A percentile compares a stretch with the other conserved stretches of the same genome.
phyloP scores from a whole-genome alignment of 352 stramenopile species.

The Globisporangium emineosum region DNA sequence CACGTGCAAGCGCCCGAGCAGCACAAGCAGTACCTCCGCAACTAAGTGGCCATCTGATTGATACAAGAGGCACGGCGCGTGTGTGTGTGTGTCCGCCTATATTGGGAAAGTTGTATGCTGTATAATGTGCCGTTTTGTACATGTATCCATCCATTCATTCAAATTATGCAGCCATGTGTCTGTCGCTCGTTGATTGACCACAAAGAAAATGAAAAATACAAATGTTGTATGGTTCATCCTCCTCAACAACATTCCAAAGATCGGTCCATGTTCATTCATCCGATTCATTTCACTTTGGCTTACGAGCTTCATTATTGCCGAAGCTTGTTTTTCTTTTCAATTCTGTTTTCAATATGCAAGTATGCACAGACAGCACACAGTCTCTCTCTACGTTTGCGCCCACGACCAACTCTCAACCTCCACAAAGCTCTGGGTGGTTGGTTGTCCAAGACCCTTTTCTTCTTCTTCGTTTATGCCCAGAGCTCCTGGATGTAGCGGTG shows the following conservation, averaged over 20 bases:
- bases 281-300: neutral
- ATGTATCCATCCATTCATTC: neutral
- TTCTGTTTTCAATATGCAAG: too few relatives aligned
- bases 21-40: neutral
- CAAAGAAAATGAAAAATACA: neutral
- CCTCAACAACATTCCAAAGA: neutral
- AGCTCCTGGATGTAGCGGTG: constrained; percentile 96
- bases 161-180: neutral
- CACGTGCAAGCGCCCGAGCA: neutral
- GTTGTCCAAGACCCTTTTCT: too few relatives aligned
- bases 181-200: neutral
- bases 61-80: too few relatives aligned
- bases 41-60: too few relatives aligned
- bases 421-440: too few relatives aligned
- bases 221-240: neutral
- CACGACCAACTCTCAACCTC: too few relatives aligned
- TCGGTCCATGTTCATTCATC: neutral
- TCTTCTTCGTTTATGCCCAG: constrained; percentile 88
- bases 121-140: neutral
- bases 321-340: too few relatives aligned
- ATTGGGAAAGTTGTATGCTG: neutral
- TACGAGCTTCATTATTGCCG: too few relatives aligned
- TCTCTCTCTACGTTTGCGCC: too few relatives aligned
- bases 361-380: too few relatives aligned
- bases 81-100: too few relatives aligned